Conservation (phyloP, 352 stramenopile genomes). For the Phytophthora pini region DNA sequence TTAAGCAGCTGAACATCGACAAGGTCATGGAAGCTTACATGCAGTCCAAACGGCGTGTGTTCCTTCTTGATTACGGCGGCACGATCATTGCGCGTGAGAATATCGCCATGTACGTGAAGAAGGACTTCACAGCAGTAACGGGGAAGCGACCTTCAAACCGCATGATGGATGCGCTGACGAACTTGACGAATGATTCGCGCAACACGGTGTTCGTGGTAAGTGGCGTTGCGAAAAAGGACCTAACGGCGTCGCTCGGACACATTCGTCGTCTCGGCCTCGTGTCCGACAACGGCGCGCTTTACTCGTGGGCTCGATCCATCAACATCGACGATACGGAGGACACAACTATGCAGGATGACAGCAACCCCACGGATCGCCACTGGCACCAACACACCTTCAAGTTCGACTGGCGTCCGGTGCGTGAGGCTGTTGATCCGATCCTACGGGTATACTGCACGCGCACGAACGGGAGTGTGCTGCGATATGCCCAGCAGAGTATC, state of each 20-base stretch:
- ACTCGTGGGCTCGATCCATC: conserved; percentile 87
- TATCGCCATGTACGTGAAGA: conserved; percentile 97
- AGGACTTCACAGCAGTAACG: conserved; percentile 94
- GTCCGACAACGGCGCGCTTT: conserved; percentile 95
- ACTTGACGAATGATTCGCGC: conserved; percentile 89
- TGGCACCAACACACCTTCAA: conserved; percentile 86
- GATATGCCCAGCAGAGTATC: conserved; percentile 94
- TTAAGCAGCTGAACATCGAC: conserved; percentile 85
- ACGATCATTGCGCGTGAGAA: conserved; percentile 94
- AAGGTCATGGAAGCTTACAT: conserved; percentile 89
- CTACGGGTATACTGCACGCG: conserved; percentile 95
- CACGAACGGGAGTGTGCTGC: conserved; percentile 96
- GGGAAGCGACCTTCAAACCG: conserved; percentile 90
- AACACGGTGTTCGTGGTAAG: conserved; percentile 99
- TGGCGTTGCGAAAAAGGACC: conserved; percentile 91
- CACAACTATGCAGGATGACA: conserved; percentile 32
- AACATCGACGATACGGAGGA: conserved; percentile 52
- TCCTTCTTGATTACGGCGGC: conserved; percentile 98
- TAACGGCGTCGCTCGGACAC: conserved; percentile 92
- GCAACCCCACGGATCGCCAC: conserved; percentile 44
- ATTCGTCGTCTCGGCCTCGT: conserved; percentile 94
- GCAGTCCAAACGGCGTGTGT: conserved; percentile 89
- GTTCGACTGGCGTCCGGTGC: conserved; percentile 93
- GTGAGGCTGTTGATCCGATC: conserved; percentile 92
- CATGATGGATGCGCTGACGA: conserved; percentile 90